Base-by-base conservation (phyloP, 2,329 filamentous ascomycete species). In the Colletotrichum orbiculare region DNA sequence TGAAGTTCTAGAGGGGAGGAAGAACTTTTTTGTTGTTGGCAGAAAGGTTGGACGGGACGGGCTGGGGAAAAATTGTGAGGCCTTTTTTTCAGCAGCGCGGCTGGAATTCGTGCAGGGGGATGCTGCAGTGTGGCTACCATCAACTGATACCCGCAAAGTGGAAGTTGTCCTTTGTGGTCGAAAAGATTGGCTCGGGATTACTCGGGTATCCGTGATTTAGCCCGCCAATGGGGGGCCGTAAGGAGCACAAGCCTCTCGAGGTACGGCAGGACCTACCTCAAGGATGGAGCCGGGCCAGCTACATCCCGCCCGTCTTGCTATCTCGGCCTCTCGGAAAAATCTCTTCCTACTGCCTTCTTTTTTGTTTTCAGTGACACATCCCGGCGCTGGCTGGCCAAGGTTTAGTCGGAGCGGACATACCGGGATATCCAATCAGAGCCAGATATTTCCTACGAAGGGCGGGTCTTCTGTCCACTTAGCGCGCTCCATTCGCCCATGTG, bases 111-210 rank as follows among this genome's bases (percentile, higher is more conserved):
- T 15, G 46, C 42, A 17, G 54, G 43, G 54, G 37, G 15, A 9
- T 8, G 55, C 45, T 37, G 35, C 38, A 25, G 25, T 25, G 25
- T 41, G 38, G 38, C 38, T 13, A 6, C 38, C 13, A 13, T 4
- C 38, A 9, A 13, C 38, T 41, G 38, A 13, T 9, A 33, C 38
- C 55, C 35, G 55, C 55, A 37, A 60, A 67, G 35, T 54, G 56
- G 50, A 54, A 60, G 61, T 49, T 67, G 66, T 66, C 66, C 63
- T 62, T 57, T 67, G 58, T 57, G 45, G 58, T 38, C 11, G 47
- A 58, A 60, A 59, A 64, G 48, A 62, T 61, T 68, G 63, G 62
- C 52, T 69, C 67, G 67, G 67, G 63, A 69, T 57, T 64, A 68
- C 56, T 69, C 67, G 67, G 67, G 67, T 59, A 59, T 42, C 47